phyloP scores from a whole-genome alignment of 805 yeast species.

The Metschnikowia amazonensis region DNA sequence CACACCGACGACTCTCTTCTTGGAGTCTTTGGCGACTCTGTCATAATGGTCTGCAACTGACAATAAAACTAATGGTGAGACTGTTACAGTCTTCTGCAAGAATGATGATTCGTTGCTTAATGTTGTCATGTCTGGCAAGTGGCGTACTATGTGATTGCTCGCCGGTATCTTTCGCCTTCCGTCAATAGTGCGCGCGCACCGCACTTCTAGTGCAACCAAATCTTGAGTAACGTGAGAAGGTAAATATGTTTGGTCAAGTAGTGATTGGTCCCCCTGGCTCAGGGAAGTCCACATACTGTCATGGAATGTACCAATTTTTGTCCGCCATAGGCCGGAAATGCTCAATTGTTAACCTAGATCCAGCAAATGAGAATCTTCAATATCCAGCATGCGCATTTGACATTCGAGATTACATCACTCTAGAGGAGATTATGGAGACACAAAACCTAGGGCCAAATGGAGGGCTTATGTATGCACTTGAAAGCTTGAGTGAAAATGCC shows the following conservation, averaged over 20 bases:
- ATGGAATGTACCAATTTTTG: slow-evolving; percentile 88
- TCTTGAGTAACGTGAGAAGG: not conserved
- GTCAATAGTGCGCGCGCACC: slow-evolving; percentile 15
- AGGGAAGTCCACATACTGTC: slow-evolving; percentile 93
- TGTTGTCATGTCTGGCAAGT: slow-evolving; percentile 20
- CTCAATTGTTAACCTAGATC: slow-evolving; percentile 84
- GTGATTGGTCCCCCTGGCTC: slow-evolving; percentile 98
- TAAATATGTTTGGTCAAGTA: slow-evolving; percentile 72
- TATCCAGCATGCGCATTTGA: slow-evolving; percentile 70
- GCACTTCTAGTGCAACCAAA: not conserved
- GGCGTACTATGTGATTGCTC: slow-evolving; percentile 5
- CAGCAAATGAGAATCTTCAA: slow-evolving; percentile 72
- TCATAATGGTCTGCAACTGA: slow-evolving; percentile 96
- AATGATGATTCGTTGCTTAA: slow-evolving; percentile 36
- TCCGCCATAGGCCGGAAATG: slow-evolving; percentile 91
- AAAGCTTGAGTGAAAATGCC: slow-evolving; percentile 45
- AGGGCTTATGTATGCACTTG: slow-evolving; percentile 85
- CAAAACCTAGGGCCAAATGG: slow-evolving; percentile 83
- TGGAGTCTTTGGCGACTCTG: slow-evolving; percentile 65
- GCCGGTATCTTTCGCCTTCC: slow-evolving; percentile 9
- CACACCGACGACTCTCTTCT: slow-evolving; percentile 90
- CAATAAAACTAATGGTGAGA: slow-evolving; percentile 90
- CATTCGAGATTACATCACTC: slow-evolving; percentile 68
- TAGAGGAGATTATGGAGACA: slow-evolving; percentile 76
- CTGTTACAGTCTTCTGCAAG: slow-evolving; percentile 63